These are phyloP conservation scores for Penicillium turbatum DNA, from an alignment of 495 filamentous ascomycete species.

Conservation along the genomic window DNA sequence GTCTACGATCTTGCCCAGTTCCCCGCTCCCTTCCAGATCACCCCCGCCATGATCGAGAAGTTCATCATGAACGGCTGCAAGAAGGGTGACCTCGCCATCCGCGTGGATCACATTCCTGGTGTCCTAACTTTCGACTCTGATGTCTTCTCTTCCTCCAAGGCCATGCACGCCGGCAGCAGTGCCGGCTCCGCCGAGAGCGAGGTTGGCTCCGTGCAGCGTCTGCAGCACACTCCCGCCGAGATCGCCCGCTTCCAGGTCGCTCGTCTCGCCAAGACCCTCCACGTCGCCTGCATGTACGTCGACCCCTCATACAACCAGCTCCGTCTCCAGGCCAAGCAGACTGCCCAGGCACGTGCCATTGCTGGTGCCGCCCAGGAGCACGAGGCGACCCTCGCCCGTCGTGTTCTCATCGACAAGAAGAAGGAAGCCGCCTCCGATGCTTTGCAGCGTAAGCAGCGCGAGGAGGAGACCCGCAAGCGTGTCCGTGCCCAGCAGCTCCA, in stretches of 20 bases:
- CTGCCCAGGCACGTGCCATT: slow-evolving; percentile 72
- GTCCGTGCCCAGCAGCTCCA: slow-evolving; percentile 78
- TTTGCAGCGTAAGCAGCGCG: slow-evolving; percentile 80
- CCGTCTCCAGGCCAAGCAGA: slow-evolving; percentile 71
- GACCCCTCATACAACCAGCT: slow-evolving; percentile 81
- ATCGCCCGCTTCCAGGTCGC: slow-evolving; percentile 94
- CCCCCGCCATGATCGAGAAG: slow-evolving; percentile 89
- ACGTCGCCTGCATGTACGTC: slow-evolving; percentile 89
- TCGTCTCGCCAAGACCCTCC: slow-evolving; percentile 85
- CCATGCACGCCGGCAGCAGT: slow-evolving; percentile 76
- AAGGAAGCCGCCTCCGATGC: slow-evolving; percentile 88
- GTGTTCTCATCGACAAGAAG: slow-evolving; percentile 89
- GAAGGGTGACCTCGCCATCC: slow-evolving; percentile 96
- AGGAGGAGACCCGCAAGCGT: slow-evolving; percentile 81
- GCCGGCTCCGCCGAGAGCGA: slow-evolving; percentile 89
- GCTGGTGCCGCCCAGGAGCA: slow-evolving; percentile 90
- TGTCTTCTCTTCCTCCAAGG: slow-evolving; percentile 95
- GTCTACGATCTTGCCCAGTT: slow-evolving; percentile 93
- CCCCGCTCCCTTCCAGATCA: slow-evolving; percentile 94
- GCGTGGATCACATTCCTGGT: slow-evolving; percentile 90
- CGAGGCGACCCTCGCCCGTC: slow-evolving; percentile 78
- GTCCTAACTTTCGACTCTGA: slow-evolving; percentile 96
- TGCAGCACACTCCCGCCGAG: slow-evolving; percentile 96
- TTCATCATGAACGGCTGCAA: slow-evolving; percentile 99
- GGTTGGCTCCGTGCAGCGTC: slow-evolving; percentile 78